These are phyloP conservation scores for Cercospora sp. DNA, from an alignment of 2,329 filamentous ascomycete species.

Conservation along the genomic window DNA sequence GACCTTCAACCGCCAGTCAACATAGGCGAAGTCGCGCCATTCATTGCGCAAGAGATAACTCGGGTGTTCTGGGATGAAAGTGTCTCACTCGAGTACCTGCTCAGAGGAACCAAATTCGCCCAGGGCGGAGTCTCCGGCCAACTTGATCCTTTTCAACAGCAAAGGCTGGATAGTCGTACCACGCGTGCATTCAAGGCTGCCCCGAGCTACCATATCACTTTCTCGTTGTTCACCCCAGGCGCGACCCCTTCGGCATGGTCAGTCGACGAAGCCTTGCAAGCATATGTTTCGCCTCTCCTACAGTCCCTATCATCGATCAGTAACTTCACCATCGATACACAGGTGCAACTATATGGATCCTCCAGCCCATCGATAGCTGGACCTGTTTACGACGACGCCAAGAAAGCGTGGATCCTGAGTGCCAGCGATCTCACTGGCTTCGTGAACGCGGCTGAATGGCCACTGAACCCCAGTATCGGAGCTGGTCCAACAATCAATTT, in stretches of 20 bases:
- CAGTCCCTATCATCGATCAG: slow-evolving; percentile 78
- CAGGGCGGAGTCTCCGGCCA: slow-evolving; percentile 30
- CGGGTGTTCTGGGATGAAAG: slow-evolving; percentile 84
- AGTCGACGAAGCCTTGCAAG: slow-evolving; percentile 75
- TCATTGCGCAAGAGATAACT: slow-evolving; percentile 75
- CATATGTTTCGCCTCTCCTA: slow-evolving; percentile 80
- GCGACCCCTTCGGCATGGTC: slow-evolving; percentile 84
- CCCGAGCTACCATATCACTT: slow-evolving; percentile 90
- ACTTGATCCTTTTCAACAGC: slow-evolving; percentile 33
- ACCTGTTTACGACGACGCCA: slow-evolving; percentile 55
- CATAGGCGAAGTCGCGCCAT: slow-evolving; percentile 68
- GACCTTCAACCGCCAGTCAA: slow-evolving; percentile 65
- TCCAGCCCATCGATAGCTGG: slow-evolving; percentile 62
- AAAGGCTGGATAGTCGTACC: slow-evolving; percentile 64
- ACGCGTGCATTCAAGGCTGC: slow-evolving; percentile 88
- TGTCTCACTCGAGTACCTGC: slow-evolving; percentile 62
- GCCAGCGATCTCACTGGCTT: slow-evolving; percentile 91
- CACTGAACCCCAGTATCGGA: slow-evolving; percentile 88
- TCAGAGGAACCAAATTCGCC: slow-evolving; percentile 35
- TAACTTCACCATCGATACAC: slow-evolving; percentile 93
- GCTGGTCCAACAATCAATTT: slow-evolving; percentile 94
- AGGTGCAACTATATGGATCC: slow-evolving; percentile 87
- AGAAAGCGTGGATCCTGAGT: slow-evolving; percentile 66
- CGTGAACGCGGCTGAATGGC: slow-evolving; percentile 98
- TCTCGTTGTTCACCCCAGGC: slow-evolving; percentile 86